A percentile compares a stretch with the other conserved stretches of the same genome.
Evolutionary conservation across 768 basidiomycete species (phyloP).

Genomic region (Fibroporia radiculosa): DNA sequence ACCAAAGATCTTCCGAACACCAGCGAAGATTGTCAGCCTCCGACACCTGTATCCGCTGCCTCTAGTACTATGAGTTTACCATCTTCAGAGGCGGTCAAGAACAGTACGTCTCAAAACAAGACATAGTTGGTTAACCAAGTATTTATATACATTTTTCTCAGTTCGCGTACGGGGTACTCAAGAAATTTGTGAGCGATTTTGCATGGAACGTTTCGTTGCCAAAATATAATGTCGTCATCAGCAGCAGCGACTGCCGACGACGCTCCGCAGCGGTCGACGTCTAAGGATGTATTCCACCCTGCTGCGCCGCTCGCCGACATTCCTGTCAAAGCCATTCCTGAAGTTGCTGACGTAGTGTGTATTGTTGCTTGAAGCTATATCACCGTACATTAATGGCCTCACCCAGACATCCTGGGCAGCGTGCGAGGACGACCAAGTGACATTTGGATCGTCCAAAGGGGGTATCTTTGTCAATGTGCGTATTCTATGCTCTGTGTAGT

Average conservation of each 20-base stretch:
- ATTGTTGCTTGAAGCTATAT: no score
- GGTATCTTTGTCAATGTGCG: slow-evolving; percentile 17
- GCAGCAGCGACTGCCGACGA: not conserved
- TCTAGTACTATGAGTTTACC: not conserved
- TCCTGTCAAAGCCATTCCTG: not conserved
- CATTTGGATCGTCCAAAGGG: slow-evolving; percentile 7
- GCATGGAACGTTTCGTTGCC: not conserved
- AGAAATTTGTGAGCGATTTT: not conserved
- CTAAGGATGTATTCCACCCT: not conserved
- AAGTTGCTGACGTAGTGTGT: not conserved
- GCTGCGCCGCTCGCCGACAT: slow-evolving; percentile 2
- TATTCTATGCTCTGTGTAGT: not conserved
- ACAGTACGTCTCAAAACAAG: not conserved
- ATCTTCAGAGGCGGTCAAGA: not conserved
- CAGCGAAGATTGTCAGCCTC: slow-evolving; percentile 2
- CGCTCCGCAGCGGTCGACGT: not conserved
- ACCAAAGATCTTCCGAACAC: slow-evolving; percentile 7
- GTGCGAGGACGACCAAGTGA: slow-evolving; percentile 16
- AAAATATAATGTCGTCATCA: not conserved
- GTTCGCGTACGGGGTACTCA: slow-evolving; percentile 3
- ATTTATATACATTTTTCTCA: not conserved
- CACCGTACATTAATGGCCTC: not conserved
- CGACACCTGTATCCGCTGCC: not conserved
- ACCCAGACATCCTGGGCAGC: slow-evolving; percentile 18
- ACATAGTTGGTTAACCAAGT: no score